A percentile compares a stretch with the other conserved stretches of the same genome.
Conservation (phyloP, 2,329 filamentous ascomycete genomes). For the Penicillium sp. region DNA sequence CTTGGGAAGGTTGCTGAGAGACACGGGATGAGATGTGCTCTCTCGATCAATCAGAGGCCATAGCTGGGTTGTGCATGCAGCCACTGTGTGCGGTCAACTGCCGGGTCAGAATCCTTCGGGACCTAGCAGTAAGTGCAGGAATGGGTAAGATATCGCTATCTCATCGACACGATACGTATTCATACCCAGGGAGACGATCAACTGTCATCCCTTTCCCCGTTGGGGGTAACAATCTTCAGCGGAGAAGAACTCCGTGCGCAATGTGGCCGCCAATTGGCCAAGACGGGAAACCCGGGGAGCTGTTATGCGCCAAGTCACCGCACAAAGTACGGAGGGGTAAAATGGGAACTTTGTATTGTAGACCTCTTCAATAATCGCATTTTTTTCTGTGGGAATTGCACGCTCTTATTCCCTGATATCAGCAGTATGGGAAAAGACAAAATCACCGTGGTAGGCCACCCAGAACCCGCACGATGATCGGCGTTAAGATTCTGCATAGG, state of each 20-base stretch:
- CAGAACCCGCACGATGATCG: too few species aligned
- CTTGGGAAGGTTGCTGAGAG: not conserved
- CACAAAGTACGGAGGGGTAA: not conserved
- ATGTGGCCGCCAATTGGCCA: not conserved
- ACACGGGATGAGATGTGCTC: constrained; percentile 1
- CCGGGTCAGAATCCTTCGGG: not conserved
- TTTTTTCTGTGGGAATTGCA: not conserved
- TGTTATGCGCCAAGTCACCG: not conserved
- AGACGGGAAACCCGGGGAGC: not conserved
- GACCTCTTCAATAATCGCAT: not conserved
- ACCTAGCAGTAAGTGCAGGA: not conserved
- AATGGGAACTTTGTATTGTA: not conserved
- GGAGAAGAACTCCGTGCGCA: not conserved
- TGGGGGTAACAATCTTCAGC: too few species aligned
- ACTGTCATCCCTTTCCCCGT: not conserved
- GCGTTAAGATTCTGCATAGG: constrained; percentile 9
- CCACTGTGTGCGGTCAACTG: not conserved
- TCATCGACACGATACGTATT: not conserved
- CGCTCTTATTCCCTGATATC: not conserved
- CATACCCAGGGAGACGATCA: not conserved
- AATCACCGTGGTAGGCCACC: not conserved
- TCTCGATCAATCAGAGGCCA: not conserved
- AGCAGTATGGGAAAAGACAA: not conserved
- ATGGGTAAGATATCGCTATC: not conserved
- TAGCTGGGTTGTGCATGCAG: not conserved